A percentile compares a stretch with the other conserved stretches of the same genome.
These are phyloP conservation scores for Lachnellula suecica DNA, from an alignment of 2,329 filamentous ascomycete species.

Conservation along the genomic window DNA sequence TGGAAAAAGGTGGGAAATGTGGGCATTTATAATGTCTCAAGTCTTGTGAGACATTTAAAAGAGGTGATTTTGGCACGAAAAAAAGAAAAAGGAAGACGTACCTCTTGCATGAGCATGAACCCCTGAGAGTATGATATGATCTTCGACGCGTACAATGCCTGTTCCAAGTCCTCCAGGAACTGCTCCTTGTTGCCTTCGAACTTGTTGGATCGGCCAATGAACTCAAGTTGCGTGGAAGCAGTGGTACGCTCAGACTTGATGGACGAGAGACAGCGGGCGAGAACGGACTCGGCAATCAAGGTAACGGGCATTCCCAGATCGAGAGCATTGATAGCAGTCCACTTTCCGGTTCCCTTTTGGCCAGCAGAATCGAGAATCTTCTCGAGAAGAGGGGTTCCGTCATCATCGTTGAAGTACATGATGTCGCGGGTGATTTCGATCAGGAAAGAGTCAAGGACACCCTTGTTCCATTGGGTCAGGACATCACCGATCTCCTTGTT, in stretches of 20 bases:
- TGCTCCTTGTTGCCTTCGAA: constrained; percentile 90
- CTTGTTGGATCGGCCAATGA: constrained; percentile 69
- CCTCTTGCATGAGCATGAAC: constrained; percentile 99
- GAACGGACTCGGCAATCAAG: constrained; percentile 94
- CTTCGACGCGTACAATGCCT: constrained; percentile 98
- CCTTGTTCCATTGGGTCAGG: constrained; percentile 96
- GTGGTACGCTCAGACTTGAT: constrained; percentile 90
- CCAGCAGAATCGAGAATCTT: constrained; percentile 99
- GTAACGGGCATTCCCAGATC: constrained; percentile 99
- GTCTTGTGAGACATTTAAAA: no score
- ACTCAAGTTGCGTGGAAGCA: constrained; percentile 75
- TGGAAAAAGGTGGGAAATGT: no score
- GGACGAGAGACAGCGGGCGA: constrained; percentile 88
- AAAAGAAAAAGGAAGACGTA: constrained; percentile 43
- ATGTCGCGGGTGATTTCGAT: constrained; percentile 99
- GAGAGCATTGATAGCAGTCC: constrained; percentile 98
- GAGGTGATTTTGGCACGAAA: no score
- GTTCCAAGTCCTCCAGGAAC: constrained; percentile 96
- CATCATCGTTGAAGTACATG: constrained; percentile 97
- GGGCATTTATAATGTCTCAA: no score
- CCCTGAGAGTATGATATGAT: constrained; percentile 99
- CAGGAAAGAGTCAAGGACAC: constrained; percentile 97
- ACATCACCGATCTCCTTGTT: constrained; percentile 96
- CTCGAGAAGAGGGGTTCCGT: constrained; percentile 87
- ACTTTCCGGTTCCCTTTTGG: constrained; percentile 99